Base-by-base conservation (phyloP, 2,329 filamentous ascomycete species). In the Juglanconis sp. region DNA sequence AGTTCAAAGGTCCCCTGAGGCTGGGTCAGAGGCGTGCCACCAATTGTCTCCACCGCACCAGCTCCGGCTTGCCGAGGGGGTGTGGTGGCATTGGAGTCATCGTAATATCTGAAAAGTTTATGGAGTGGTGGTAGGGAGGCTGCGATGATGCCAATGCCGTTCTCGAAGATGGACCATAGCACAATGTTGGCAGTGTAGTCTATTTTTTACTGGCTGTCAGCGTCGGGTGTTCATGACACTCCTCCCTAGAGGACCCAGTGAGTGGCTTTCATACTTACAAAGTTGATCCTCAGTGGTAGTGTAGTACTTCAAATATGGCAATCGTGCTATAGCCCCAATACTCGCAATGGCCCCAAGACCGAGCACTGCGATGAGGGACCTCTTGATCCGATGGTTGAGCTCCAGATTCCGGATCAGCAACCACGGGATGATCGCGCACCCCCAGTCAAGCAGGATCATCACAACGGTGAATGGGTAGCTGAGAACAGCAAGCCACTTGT, bases 271-370 rank as follows among this genome's bases (percentile, higher is more conserved):
- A 2, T 70, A 76, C 60, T 78, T 76, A 77, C 77, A 79, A 0
- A 81, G 69, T 62, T 75, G 75, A 56, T 80, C 76, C 17, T 58
- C 56, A 2, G 34, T 24, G 7, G 66, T 64, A 17, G 71, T 72
- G 10, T 75, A 76, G 53, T 78, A 77, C 55, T 71, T 73, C 73
- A 77, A 35, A 32, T 53, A 58, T 10, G 56, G 49, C 4, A 53
- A 8, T 4, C 56, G 38, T 15, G 56, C 49, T 11, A 58, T 58
- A 2, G 56, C 48, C 30, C 56, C 56, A 5, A 58, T 34, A 8
- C 56, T 58, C 6, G 76, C 77, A 65, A 82, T 81, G 13, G 79
- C 65, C 36, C 78, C 78, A 0, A 80, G 69, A 1, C 71, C 70
- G 11, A 81, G 67, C 50, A 81, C 74, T 15, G 70, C 70, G 4